These are phyloP conservation scores for Karstenula rhodostoma DNA, from an alignment of 2,329 filamentous ascomycete genomes.

Conservation along the genomic window DNA sequence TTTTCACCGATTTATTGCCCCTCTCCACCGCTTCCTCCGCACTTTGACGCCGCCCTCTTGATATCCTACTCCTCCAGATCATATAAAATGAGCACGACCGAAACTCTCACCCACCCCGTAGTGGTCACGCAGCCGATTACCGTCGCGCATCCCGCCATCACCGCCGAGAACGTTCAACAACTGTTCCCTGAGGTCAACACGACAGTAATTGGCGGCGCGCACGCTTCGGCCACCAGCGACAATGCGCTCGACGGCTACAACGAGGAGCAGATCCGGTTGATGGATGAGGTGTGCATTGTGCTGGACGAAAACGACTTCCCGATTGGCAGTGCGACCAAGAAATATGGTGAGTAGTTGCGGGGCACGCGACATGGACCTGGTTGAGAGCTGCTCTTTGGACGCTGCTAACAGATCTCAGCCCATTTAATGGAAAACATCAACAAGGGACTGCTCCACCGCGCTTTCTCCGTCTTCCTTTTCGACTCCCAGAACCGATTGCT, in stretches of 20 bases:
- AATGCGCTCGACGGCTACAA: constrained; percentile 87
- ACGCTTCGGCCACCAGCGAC: constrained; percentile 64
- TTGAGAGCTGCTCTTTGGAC: constrained; percentile 22
- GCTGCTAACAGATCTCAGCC: constrained; percentile 61
- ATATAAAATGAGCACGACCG: constrained; percentile 44
- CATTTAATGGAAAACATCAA: constrained; percentile 99
- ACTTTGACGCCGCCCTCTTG: not conserved
- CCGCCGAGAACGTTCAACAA: constrained; percentile 83
- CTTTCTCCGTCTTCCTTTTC: constrained; percentile 98
- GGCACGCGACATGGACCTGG: not conserved
- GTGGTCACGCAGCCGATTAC: constrained; percentile 35
- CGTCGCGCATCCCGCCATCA: constrained; percentile 67
- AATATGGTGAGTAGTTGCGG: constrained; percentile 75
- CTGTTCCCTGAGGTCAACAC: constrained; percentile 87
- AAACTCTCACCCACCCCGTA: constrained; percentile 35
- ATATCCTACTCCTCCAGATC: not conserved
- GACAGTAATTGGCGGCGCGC: constrained; percentile 67
- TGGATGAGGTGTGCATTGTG: constrained; percentile 99
- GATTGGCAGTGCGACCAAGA: constrained; percentile 97
- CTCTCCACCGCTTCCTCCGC: constrained; percentile 9
- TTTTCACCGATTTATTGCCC: constrained; percentile 9
- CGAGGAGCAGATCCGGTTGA: constrained; percentile 95
- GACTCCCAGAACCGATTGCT: constrained; percentile 91
- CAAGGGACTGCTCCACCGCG: constrained; percentile 92
- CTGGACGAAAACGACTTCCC: constrained; percentile 89